Evolutionary conservation across 2,329 filamentous ascomycete genomes (phyloP).

Genomic region (Graphilbum sp.): DNA sequence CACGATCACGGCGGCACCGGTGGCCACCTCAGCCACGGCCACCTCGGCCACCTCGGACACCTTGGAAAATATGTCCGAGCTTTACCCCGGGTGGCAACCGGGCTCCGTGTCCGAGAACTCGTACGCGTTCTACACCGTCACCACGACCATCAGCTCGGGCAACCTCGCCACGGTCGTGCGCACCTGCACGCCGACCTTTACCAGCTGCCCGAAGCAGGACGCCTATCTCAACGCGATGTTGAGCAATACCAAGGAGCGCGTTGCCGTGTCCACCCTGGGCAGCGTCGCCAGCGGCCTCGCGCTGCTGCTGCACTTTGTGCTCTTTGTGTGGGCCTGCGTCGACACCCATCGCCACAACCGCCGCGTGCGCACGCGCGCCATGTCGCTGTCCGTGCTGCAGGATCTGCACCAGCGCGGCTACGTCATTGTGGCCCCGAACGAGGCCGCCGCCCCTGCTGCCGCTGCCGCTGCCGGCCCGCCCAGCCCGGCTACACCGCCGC

Average conservation of each 20-base stretch:
- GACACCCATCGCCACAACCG: conserved; percentile 7
- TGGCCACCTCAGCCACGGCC: no score
- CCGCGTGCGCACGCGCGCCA: neutral
- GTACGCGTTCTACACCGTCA: neutral
- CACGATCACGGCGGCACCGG: no score
- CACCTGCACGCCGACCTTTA: neutral
- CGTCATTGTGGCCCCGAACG: no score
- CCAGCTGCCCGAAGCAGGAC: conserved; percentile 9
- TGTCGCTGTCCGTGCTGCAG: conserved; percentile 2
- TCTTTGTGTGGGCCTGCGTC: conserved; percentile 10
- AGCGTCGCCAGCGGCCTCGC: conserved; percentile 23
- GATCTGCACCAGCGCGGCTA: conserved; percentile 6
- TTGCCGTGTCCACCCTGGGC: neutral
- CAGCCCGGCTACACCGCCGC: no score
- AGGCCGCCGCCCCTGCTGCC: no score
- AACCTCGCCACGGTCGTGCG: neutral
- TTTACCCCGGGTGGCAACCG: no score
- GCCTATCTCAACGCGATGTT: conserved; percentile 5
- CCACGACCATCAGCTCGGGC: neutral
- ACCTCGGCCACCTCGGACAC: no score
- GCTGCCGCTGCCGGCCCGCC: no score
- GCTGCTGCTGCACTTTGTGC: conserved; percentile 22
- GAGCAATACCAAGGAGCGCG: neutral
- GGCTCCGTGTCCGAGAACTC: no score
- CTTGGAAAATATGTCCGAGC: no score